Base-by-base conservation (phyloP, 257 asterid species). In the Solanum pimpinellifolium region DNA sequence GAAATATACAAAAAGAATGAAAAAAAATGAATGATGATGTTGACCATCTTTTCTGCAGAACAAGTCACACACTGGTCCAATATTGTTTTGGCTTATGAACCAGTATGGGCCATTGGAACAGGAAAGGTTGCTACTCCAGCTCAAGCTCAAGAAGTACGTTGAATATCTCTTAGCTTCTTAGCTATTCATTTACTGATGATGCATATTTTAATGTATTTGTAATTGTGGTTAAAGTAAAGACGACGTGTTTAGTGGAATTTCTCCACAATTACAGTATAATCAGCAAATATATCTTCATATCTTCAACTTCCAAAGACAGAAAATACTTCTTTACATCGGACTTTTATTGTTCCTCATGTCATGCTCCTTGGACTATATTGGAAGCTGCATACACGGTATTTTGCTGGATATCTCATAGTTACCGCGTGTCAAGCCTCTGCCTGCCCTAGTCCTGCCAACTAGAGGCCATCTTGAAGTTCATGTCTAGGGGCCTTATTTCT, bases 51-150 rank as follows among this genome's bases (percentile, higher is more conserved):
- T 52, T 31, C 85, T 88, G 88, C 91, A 90, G 93, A 91, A 70
- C 82, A 86, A 87, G 74, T 86, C n/a, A 15, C 80, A 18, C 76
- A 90, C 74, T 91, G 93, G 92, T 65, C 91, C 85, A 86, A 89
- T 56, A n/a, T 91, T 68, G 91, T 90, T 83, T 89, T 91, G 81
- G 93, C 91, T 77, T 91, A 91, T 60, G 93, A 91, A 87, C 93
- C 93, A 56, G 93, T 91, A 74, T 91, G 93, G 93, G 93, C 93
- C 65, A 90, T 91, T 87, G 93, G 92, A 72, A 89, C 92, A 12
- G 91, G 93, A 75, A 90, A 89, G 88, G 92, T 91, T 86, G 93
- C 93, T 74, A 90, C 93, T 90, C 93, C 93, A 72, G 89, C 89
- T 52, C 93, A 90, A 82, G 93, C 93, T 86, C 92, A 91, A 77